Evolutionary conservation across 129 eudicot species (phyloP), one percentile per base, ranked within the genome.

Genomic region (Centrapalus pauciflorus): DNA sequence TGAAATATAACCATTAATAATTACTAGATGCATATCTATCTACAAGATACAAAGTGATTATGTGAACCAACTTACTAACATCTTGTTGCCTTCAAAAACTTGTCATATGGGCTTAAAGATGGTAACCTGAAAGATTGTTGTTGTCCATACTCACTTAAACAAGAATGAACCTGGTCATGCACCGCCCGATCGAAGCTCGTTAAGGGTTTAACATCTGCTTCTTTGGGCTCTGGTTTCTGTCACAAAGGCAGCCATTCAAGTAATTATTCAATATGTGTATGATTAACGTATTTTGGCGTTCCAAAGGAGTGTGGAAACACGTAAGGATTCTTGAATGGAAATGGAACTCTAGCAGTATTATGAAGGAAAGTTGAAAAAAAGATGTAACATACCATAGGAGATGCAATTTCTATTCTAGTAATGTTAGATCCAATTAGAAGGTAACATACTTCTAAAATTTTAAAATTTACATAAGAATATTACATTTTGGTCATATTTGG

Each of bases 91-190:
- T 80, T 82, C 64, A 88, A 72, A 77, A 88, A 84, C 65, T 84
- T 88, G 77, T 88, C 91, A 35, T 84, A 88, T 9, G 96, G 91
- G 77, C 89, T 82, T 68, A 88, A 64, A 40, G 91, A 86, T 29
- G 96, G 96, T 64, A 88, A 66, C 72, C 81, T 73, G 67, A 88
- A 88, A 12, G 86, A 82, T 30, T 81, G 79, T 24, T 74, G 81
- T 48, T 75, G 83, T 19, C 55, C 79, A 24, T 62, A 75, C 72
- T 84, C 82, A 12, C 56, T 65, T 5, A 83, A 69, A 70, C 80
- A 71, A 5, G 67, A 20, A 19, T 51, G n/a, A 5, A 67, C 65
- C 55, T 35, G 78, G 38, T 69, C 63, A 45, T 20, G 33, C 49
- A 38, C 70, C 1, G 28, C 61, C 16, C 9, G 46, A 38, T 84